Evolutionary conservation across 192 early-diverging fungal genomes (phyloP).

Genomic region (Kickxella alabastrina): DNA sequence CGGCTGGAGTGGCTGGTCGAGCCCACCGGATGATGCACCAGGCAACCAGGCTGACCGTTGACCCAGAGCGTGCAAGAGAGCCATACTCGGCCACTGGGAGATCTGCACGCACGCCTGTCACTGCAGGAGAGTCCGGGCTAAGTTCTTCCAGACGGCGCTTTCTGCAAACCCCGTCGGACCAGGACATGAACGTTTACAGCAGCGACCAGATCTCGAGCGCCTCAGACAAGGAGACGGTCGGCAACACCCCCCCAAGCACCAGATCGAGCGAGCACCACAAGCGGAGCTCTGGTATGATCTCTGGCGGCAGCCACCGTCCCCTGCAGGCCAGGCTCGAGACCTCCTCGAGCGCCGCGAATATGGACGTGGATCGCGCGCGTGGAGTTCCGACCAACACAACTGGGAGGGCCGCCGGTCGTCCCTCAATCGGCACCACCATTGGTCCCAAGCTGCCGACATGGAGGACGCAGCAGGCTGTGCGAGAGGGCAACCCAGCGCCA

Average conservation of each 20-base stretch:
- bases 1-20: conserved; percentile 44
- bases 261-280: conserved; percentile 5
- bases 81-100: conserved; percentile 4
- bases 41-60: conserved; percentile 40
- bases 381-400: conserved; percentile 5
- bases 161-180: conserved; percentile 23
- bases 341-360: not conserved
- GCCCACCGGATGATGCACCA: conserved; percentile 51
- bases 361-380: conserved; percentile 15
- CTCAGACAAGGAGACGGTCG: conserved; percentile 26
- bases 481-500: conserved; percentile 23
- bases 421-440: conserved; percentile 9
- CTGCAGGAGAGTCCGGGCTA: conserved; percentile 29
- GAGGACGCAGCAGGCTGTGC: conserved; percentile 45
- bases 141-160: conserved; percentile 21
- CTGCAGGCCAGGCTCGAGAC: conserved; percentile 48
- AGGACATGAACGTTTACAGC: conserved; percentile 10
- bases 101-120: conserved; percentile 22
- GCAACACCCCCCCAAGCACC: conserved; percentile 8
- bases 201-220: conserved; percentile 13
- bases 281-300: conserved; percentile 7
- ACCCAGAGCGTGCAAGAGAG: conserved; percentile 37
- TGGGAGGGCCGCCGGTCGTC: conserved; percentile 19
- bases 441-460: conserved; percentile 38
- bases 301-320: conserved; percentile 24